Conservation (phyloP, 441 rosid genomes). For the Pelargonium fulgidum region DNA sequence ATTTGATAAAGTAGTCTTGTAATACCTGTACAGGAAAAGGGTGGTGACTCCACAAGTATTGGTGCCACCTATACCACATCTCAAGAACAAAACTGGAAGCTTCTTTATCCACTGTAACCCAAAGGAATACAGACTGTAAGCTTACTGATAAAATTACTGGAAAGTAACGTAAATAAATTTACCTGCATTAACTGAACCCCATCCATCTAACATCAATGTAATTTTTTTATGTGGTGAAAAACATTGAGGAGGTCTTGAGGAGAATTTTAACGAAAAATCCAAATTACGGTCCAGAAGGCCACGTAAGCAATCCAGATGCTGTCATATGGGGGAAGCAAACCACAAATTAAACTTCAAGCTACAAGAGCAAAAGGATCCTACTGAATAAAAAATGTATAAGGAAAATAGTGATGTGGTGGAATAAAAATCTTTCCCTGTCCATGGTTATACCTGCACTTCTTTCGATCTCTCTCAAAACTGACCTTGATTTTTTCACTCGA, state of each 20-base stretch:
- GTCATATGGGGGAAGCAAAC: conserved; percentile 19
- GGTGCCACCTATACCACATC: conserved; percentile 96
- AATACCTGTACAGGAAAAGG: conserved; percentile 47
- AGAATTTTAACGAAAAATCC: conserved; percentile 49
- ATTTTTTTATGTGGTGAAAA: conserved; percentile 73
- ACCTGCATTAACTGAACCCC: conserved; percentile 55
- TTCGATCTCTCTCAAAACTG: no score
- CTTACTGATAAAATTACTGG: conserved; percentile 10
- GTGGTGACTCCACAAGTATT: conserved; percentile 62
- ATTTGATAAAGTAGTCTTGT: no score
- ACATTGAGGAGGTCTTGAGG: conserved; percentile 75
- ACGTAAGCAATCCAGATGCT: conserved; percentile 44
- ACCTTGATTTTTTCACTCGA: no score
- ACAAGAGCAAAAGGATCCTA: no score
- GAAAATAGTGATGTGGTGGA: no score
- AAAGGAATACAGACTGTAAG: conserved; percentile 8
- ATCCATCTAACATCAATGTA: conserved; percentile 72
- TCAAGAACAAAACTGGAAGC: conserved; percentile 66
- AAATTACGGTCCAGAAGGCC: conserved; percentile 45
- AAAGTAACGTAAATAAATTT: conserved; percentile 14
- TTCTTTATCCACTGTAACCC: conserved; percentile 52
- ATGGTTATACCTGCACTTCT: no score
- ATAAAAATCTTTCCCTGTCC: no score
- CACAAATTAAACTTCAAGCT: background rate
- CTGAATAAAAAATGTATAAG: no score